Base-by-base conservation (phyloP, 2,329 filamentous ascomycete genomes). In the Aureobasidium sp. region DNA sequence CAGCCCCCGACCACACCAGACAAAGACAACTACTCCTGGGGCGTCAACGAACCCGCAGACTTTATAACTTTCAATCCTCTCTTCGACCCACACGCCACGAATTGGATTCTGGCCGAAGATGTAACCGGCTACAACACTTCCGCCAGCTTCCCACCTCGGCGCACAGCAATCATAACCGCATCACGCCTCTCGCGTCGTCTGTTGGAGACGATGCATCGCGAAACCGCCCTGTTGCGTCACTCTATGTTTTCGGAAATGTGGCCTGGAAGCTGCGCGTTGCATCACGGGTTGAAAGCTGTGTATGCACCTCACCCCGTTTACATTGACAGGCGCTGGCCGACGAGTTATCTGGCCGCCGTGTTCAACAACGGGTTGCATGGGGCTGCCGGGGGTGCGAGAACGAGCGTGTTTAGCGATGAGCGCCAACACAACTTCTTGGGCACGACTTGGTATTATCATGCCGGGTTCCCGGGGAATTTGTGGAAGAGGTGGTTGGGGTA, bases 211-310 rank as follows among this genome's bases (percentile, higher is more conserved):
- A 90, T 90, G 84, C 86, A 90, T 68, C 78, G 86, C 59, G 85
- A 89, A 62, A 85, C 83, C 3, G 82, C 84, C 67, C 75, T 78
- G 24, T 74, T 79, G 60, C 81, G 80, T 58, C 86, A 83, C 67
- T 83, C 75, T 67, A 89, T 84, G 84, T 90, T 87, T 65, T 80
- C 79, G 22, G 86, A 90, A 67, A 90, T 90, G 86, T 89, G 85
- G 70, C 85, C 85, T 1, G 78, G 84, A 0, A 79, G 78, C 1
- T 78, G 82, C 63, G 84, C 85, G 0, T 72, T 90, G 4, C 86
- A 89, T 60, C 86, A 88, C 62, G 86, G 86, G 1, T 74, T 88
- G 62, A 90, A 90, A 69, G 86, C 85, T 19, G 83, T 88, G 0
- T 88, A 84, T 61, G 75, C 74, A 2, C 78, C 78, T 0, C 77